Percentiles rank a stretch among this genome's conserved stretches.
Evolutionary conservation across 306 rosid genomes (phyloP).

Genomic region (Cicer cuneatum): DNA sequence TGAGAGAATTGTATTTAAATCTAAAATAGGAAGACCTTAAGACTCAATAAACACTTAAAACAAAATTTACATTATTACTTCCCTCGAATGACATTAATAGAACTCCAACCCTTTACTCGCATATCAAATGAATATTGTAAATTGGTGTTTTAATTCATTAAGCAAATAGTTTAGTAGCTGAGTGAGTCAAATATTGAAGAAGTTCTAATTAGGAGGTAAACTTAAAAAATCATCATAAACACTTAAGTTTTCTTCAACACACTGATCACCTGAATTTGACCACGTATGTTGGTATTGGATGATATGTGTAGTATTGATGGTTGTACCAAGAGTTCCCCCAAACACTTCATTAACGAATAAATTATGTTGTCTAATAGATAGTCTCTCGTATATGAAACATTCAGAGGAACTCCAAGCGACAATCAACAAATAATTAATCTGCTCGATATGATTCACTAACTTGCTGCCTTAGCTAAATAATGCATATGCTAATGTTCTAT

Average conservation of each 20-base stretch:
- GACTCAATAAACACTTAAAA: too few relatives aligned
- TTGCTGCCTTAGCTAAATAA: background rate
- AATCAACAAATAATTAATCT: background rate
- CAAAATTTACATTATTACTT: too few relatives aligned
- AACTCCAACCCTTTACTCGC: too few relatives aligned
- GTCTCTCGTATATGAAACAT: background rate
- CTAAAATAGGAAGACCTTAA: too few relatives aligned
- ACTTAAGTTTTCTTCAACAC: background rate
- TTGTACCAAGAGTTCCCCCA: slow-evolving; percentile 33
- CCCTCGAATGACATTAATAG: too few relatives aligned
- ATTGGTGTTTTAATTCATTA: too few relatives aligned
- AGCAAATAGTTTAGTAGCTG: too few relatives aligned
- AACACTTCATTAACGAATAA: slow-evolving; percentile 8
- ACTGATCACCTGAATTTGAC: background rate
- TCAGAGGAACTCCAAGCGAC: slow-evolving; percentile 4
- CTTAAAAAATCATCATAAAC: too few relatives aligned
- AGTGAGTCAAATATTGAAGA: too few relatives aligned
- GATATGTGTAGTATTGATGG: background rate
- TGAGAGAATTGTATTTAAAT: too few relatives aligned
- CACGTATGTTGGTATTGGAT: background rate
- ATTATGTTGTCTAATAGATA: background rate
- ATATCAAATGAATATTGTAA: too few relatives aligned
- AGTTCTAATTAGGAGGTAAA: too few relatives aligned
- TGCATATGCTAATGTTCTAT: background rate
- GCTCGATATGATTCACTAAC: background rate